Evolutionary conservation across 257 asterid species (phyloP).

Genomic region (Ligustrum vulgare): DNA sequence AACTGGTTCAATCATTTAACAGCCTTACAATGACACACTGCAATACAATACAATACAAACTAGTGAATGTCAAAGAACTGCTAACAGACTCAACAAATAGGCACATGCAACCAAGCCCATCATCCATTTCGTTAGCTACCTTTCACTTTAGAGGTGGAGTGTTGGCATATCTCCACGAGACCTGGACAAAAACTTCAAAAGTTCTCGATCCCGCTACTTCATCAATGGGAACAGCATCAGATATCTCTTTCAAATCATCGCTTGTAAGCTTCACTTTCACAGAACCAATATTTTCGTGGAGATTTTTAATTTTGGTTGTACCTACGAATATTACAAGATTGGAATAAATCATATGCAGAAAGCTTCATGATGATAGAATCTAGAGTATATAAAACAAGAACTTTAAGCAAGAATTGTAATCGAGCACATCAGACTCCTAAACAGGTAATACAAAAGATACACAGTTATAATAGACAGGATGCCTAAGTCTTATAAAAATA

Average conservation of each 20-base stretch:
- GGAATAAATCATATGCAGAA: neutral
- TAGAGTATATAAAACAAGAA: neutral
- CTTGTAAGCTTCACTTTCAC: slow-evolving; percentile 47
- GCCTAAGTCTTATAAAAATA: neutral
- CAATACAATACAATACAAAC: neutral
- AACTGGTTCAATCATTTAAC: too few species aligned
- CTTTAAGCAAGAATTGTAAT: neutral
- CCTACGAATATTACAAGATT: slow-evolving; percentile 33
- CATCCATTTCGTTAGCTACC: neutral
- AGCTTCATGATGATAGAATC: neutral
- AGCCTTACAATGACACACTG: too few species aligned
- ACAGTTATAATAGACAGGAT: neutral
- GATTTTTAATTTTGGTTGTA: slow-evolving; percentile 57
- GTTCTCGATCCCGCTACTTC: slow-evolving; percentile 51
- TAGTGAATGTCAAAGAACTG: neutral
- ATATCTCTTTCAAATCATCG: slow-evolving; percentile 48
- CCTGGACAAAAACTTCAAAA: slow-evolving; percentile 25
- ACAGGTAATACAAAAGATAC: neutral
- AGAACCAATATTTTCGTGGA: slow-evolving; percentile 51
- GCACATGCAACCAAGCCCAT: neutral
- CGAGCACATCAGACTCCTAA: neutral
- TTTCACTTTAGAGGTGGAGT: slow-evolving; percentile 44
- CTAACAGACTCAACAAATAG: neutral
- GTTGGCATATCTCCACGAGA: slow-evolving; percentile 44
- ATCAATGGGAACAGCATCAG: slow-evolving; percentile 38